Conservation (phyloP, 306 rosid species). For the Cucurbita maxima region DNA sequence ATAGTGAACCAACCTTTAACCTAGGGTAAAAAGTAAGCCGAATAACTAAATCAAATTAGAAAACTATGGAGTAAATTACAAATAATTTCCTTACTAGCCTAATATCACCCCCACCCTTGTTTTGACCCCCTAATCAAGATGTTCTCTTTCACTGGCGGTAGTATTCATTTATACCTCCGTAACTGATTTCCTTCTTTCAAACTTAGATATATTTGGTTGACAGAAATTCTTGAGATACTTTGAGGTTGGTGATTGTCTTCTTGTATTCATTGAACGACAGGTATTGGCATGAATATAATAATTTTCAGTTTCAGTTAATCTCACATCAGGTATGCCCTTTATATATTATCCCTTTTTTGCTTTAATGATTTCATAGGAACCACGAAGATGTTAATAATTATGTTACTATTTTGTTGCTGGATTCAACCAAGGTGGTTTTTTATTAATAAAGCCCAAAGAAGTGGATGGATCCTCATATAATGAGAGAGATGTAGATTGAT, state of each 20-base stretch:
- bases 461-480: not conserved
- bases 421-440: not conserved
- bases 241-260: conserved; percentile 6
- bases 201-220: not conserved
- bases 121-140: not conserved
- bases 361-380: not conserved
- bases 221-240: conserved; percentile 12
- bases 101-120: not conserved
- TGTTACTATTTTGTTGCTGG: not conserved
- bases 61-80: not conserved
- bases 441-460: not conserved
- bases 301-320: conserved; percentile 86
- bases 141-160: not conserved
- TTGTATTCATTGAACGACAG: conserved; percentile 30
- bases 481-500: not conserved
- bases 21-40: not conserved
- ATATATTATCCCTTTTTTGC: not conserved
- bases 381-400: not conserved
- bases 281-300: conserved; percentile 95
- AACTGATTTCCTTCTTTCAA: not conserved
- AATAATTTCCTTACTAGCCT: not conserved
- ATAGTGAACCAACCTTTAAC: not conserved
- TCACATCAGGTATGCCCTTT: conserved; percentile 60
- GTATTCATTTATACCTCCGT: not conserved
- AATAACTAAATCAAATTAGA: not conserved